Evolutionary conservation across 768 basidiomycete species (phyloP), one percentile per base, ranked within the genome.

Genomic region (Cystobasidium onofrii): DNA sequence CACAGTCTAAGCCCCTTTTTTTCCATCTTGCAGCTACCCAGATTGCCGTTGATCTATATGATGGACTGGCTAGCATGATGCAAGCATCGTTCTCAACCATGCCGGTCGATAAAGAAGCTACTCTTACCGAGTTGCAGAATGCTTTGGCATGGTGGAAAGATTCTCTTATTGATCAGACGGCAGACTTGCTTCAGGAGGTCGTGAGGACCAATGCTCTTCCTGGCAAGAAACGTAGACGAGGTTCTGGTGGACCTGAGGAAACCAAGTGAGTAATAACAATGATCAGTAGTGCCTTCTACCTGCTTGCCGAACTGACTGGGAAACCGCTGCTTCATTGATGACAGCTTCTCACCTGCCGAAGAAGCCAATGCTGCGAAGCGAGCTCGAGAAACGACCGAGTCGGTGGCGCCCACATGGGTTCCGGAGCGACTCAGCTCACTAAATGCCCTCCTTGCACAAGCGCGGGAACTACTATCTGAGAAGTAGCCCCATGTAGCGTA

Each of bases 371-470:
- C 46, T 3, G 4, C 46, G 20, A 50, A 50, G 46, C 46, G 46
- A 50, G n/a, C n/a, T n/a, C 12, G 34, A 61, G 34, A 39, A 41
- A 34, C 39, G 63, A 17, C 7, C 63, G 63, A 64, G 13, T 17
- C 25, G 10, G 18, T 1, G 33, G 12, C 7, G 63, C 31, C 7
- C 4, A 43, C 63, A 7, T 67, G 65, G 65, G 7, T 52, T 10
- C 65, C 65, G 12, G 29, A 67, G 9, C 50, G 25, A 54, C n/a
- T 67, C 12, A 52, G 43, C 50, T 67, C 65, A 23, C 65, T 67
- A 4, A 31, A 10, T 4, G 44, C 27, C 3, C 46, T 33, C 4
- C 57, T 39, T 23, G 15, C 57, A 10, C 57, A 27, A 23, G 31
- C 29, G 17, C 12, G 57, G 25, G 36, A 31, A n/a, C 17, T 61